A percentile compares a stretch with the other conserved stretches of the same genome.
phyloP scores from a whole-genome alignment of 2,329 filamentous ascomycete species.

The Alternaria arbusti region DNA sequence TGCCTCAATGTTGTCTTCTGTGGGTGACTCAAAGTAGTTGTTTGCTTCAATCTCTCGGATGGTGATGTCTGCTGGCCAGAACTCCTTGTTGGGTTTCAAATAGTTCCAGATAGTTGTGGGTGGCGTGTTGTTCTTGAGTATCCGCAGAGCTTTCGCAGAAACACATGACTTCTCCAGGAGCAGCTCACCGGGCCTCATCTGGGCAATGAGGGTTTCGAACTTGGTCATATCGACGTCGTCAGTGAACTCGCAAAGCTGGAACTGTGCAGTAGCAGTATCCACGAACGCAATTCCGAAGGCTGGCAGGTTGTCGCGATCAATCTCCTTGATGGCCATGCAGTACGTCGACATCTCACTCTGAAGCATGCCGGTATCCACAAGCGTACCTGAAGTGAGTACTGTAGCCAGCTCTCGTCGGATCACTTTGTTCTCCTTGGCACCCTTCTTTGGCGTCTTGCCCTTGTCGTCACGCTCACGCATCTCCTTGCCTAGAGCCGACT shows the following conservation, averaged over 20 bases:
- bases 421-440: conserved; percentile 77
- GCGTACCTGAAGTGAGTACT: conserved; percentile 87
- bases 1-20: conserved; percentile 64
- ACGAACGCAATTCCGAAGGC: conserved; percentile 93
- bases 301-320: conserved; percentile 72
- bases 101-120: conserved; percentile 96
- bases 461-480: conserved; percentile 88
- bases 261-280: conserved; percentile 94
- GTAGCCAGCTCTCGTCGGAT: conserved; percentile 90
- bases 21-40: conserved; percentile 75
- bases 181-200: conserved; percentile 86
- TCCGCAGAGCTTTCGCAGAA: conserved; percentile 87
- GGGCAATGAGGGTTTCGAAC: conserved; percentile 95
- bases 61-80: conserved; percentile 85
- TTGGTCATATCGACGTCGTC: conserved; percentile 94
- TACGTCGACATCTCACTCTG: conserved; percentile 98
- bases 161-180: conserved; percentile 83
- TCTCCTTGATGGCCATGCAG: conserved; percentile 87
- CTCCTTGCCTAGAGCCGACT: conserved; percentile 93
- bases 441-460: conserved; percentile 58
- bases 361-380: conserved; percentile 95
- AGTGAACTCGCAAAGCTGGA: conserved; percentile 88
- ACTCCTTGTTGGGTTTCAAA: conserved; percentile 84
- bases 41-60: conserved; percentile 79
- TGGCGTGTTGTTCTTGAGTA: conserved; percentile 93